phyloP scores from a whole-genome alignment of 1,284 basidiomycete species.

The Ustilago xerochloae region DNA sequence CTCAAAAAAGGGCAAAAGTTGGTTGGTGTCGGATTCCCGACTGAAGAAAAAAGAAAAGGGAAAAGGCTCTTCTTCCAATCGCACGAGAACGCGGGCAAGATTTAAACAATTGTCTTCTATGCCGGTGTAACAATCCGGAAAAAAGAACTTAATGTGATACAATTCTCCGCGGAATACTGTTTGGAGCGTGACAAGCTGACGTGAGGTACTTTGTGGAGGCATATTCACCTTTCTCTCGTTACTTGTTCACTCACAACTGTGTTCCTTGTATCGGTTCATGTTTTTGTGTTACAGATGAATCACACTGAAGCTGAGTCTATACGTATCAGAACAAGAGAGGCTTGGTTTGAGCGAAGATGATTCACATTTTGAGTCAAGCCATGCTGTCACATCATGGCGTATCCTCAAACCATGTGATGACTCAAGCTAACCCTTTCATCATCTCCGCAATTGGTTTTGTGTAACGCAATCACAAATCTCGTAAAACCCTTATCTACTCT shows the following conservation, averaged over 20 bases:
- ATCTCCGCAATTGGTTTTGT: neutral
- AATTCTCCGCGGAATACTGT: constrained; percentile 25
- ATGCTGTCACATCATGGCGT: neutral
- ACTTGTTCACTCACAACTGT: no score
- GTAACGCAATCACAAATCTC: neutral
- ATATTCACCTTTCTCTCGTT: neutral
- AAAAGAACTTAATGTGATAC: neutral
- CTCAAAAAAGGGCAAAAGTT: constrained; percentile 5
- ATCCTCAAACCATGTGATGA: neutral
- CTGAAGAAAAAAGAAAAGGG: constrained; percentile 1
- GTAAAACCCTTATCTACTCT: neutral
- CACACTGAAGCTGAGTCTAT: neutral
- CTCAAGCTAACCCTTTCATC: no score
- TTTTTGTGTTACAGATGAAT: neutral
- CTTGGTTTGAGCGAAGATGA: neutral
- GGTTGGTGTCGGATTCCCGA: no score
- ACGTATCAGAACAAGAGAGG: no score
- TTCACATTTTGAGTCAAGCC: neutral
- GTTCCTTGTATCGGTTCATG: no score
- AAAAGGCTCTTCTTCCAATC: constrained; percentile 20
- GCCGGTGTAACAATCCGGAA: neutral
- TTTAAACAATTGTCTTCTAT: neutral
- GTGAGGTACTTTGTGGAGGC: constrained; percentile 3
- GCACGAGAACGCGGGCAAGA: constrained; percentile 16
- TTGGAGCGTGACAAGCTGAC: constrained; percentile 1